A percentile compares a stretch with the other conserved stretches of the same genome.
Evolutionary conservation across 768 basidiomycete genomes (phyloP).

Genomic region (Tulasnella sp.): DNA sequence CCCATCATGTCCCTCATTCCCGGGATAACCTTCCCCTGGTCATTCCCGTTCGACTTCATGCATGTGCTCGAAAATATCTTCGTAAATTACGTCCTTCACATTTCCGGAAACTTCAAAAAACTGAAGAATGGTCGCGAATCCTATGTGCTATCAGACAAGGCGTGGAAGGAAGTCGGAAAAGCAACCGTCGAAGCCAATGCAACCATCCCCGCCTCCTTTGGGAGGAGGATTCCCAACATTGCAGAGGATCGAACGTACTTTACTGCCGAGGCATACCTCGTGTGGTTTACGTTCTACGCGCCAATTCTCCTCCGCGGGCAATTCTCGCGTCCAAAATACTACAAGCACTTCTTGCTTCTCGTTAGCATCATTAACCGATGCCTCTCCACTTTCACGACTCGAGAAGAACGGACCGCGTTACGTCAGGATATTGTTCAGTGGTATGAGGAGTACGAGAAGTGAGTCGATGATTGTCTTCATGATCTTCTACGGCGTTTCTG

Average conservation of each 20-base stretch:
- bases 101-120: slow-evolving; percentile 34
- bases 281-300: slow-evolving; percentile 32
- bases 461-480: not conserved
- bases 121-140: slow-evolving; percentile 23
- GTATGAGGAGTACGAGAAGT: not conserved
- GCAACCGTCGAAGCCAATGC: slow-evolving; percentile 25
- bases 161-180: slow-evolving; percentile 35
- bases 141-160: slow-evolving; percentile 21
- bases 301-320: slow-evolving; percentile 29
- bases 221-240: slow-evolving; percentile 27
- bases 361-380: slow-evolving; percentile 28
- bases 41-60: slow-evolving; percentile 40
- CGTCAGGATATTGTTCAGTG: slow-evolving; percentile 15
- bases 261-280: slow-evolving; percentile 31
- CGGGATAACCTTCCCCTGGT: slow-evolving; percentile 28
- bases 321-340: slow-evolving; percentile 28
- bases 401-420: slow-evolving; percentile 25
- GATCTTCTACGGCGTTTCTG: not conserved
- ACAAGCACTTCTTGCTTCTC: slow-evolving; percentile 33
- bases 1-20: slow-evolving; percentile 24
- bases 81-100: slow-evolving; percentile 29
- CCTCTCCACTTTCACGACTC: slow-evolving; percentile 18
- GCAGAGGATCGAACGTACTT: slow-evolving; percentile 20
- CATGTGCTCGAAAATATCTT: slow-evolving; percentile 39
- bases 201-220: slow-evolving; percentile 31